Evolutionary conservation across 1,284 basidiomycete species (phyloP).

Genomic region (Erythrobasidium hasegawianum): DNA sequence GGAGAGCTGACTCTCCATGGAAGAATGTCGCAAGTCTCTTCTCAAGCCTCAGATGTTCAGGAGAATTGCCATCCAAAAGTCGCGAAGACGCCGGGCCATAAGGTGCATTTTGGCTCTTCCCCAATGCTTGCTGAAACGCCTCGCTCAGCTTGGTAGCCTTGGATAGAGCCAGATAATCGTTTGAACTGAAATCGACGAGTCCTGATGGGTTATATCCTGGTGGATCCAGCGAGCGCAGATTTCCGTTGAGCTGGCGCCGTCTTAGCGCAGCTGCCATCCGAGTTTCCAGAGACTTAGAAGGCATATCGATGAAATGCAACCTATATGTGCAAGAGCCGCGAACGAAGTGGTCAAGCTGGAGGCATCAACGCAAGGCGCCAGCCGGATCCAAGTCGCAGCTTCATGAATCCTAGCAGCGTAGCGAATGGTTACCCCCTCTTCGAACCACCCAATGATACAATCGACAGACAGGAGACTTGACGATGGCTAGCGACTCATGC

Average conservation of each 20-base stretch:
- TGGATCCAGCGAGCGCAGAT: conserved; percentile 17
- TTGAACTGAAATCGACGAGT: conserved; percentile 72
- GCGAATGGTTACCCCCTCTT: too few relatives aligned
- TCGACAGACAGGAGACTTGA: too few relatives aligned
- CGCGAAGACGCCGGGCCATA: conserved; percentile 83
- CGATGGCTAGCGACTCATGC: too few relatives aligned
- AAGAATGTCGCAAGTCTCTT: conserved; percentile 64
- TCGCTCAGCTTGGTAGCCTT: conserved; percentile 58
- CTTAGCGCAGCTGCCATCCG: conserved; percentile 10
- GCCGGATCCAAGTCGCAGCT: too few relatives aligned
- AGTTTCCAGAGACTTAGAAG: conserved; percentile 4
- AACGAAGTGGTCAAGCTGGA: too few relatives aligned
- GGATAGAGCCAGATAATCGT: conserved; percentile 89
- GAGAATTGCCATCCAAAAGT: conserved; percentile 71
- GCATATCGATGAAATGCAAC: not conserved
- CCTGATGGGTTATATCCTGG: conserved; percentile 14
- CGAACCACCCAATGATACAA: too few relatives aligned
- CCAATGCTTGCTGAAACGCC: conserved; percentile 55
- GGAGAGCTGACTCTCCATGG: conserved; percentile 59
- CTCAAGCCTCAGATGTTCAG: conserved; percentile 66
- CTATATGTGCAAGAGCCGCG: too few relatives aligned
- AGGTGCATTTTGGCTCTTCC: conserved; percentile 50
- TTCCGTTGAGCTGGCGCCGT: conserved; percentile 8
- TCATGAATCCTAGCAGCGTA: too few relatives aligned
- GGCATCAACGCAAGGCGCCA: too few relatives aligned